These are phyloP conservation scores for Trametes polyzona DNA, from an alignment of 1,284 basidiomycete genomes.

Conservation along the genomic window DNA sequence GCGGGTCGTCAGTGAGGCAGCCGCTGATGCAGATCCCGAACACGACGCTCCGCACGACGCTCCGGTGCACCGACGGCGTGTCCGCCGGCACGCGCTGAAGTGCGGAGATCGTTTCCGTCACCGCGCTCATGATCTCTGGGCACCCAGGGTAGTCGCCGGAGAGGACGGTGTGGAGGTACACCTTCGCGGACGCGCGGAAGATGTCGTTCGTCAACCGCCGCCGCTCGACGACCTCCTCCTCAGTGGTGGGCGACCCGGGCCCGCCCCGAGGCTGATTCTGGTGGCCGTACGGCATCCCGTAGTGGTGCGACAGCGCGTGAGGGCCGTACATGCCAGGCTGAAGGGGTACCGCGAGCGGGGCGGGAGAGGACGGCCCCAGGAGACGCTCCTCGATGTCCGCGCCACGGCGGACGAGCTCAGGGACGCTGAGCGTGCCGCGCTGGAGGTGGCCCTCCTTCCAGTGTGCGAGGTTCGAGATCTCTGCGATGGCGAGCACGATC, in stretches of 20 bases:
- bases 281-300: constrained; percentile 1
- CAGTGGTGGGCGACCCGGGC: constrained; percentile 4
- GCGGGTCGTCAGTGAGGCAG: constrained; percentile 58
- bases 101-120: constrained; percentile 57
- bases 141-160: constrained; percentile 68
- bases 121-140: constrained; percentile 58
- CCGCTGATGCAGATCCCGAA: constrained; percentile 77
- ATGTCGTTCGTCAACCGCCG: constrained; percentile 65
- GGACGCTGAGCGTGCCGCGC: constrained; percentile 54
- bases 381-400: constrained; percentile 52
- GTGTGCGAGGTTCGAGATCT: constrained; percentile 64
- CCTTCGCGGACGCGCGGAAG: constrained; percentile 71
- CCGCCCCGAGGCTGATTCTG: not conserved
- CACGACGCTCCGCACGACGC: constrained; percentile 76
- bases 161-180: constrained; percentile 74
- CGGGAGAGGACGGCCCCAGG: constrained; percentile 32
- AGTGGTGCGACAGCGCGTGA: constrained; percentile 20
- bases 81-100: constrained; percentile 49
- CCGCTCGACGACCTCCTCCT: constrained; percentile 41
- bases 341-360: constrained; percentile 20
- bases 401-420: constrained; percentile 59
- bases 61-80: constrained; percentile 45
- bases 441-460: constrained; percentile 59
- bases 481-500: constrained; percentile 77
- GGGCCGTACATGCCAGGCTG: constrained; percentile 27